Evolutionary conservation across 176 grass and related monocot genomes (phyloP).

Genomic region (Luzula sylvatica): DNA sequence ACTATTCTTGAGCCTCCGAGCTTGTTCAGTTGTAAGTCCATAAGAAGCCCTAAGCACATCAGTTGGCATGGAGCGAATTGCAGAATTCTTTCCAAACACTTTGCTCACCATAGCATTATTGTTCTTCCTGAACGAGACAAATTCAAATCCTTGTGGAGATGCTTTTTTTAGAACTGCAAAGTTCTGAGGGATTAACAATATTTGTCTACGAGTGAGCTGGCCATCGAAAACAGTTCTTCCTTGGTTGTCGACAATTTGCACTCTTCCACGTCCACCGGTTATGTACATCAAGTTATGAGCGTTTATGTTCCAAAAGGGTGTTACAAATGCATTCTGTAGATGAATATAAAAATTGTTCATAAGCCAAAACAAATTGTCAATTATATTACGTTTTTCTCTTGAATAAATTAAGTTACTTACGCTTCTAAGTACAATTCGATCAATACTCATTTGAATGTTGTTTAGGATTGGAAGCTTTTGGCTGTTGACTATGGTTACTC

Average conservation of each 20-base stretch:
- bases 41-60: conserved; percentile 22
- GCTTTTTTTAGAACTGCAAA: conserved; percentile 15
- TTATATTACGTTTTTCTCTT: not conserved
- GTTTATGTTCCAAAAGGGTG: conserved; percentile 28
- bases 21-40: conserved; percentile 19
- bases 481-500: conserved; percentile 22
- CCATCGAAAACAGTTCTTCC: conserved; percentile 19
- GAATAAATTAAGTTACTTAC: not conserved
- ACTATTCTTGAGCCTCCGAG: conserved; percentile 14
- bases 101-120: conserved; percentile 11
- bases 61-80: conserved; percentile 1
- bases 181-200: conserved; percentile 27
- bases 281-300: conserved; percentile 31
- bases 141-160: conserved; percentile 9
- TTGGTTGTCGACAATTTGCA: conserved; percentile 6
- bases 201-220: conserved; percentile 15
- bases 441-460: conserved; percentile 26
- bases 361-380: not conserved
- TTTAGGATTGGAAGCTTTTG: conserved; percentile 33
- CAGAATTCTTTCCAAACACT: conserved; percentile 16
- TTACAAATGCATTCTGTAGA: conserved; percentile 9
- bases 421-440: conserved; percentile 22
- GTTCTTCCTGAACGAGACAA: conserved; percentile 23
- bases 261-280: conserved; percentile 13
- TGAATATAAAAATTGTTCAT: not conserved